Base-by-base conservation (phyloP, 768 basidiomycete genomes). In the Podaxis carcinomalis region DNA sequence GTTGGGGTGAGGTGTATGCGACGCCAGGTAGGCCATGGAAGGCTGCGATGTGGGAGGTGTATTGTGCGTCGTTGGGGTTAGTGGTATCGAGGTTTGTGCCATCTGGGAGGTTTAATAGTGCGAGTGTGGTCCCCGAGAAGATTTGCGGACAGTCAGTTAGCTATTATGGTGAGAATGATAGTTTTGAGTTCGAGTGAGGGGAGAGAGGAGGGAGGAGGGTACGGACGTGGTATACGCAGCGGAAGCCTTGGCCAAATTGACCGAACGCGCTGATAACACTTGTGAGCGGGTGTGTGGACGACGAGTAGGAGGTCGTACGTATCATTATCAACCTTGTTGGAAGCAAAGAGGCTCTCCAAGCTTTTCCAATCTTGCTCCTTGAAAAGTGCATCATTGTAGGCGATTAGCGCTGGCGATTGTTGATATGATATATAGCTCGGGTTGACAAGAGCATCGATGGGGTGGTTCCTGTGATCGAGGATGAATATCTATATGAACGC, bases 231-330 rank as follows among this genome's bases (percentile, higher is more conserved):
- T 80, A 83, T 10, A 75, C 74, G 0, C 77, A 77, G 7, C 81
- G 69, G 64, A 82, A 81, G 0, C 82, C 82, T 32, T 81, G 73
- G 0, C 80, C 81, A 61, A 77, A 82, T 64, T 81, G 82, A 16
- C 81, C 82, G 16, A 79, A 79, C 68, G 78, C 80, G 0, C 80
- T 82, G 64, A n/a, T 16, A 50, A 0, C 57, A 59, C 37, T 19
- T 19, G 53, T 10, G 23, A 50, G n/a, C 4, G 23, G n/a, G 16
- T 13, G 6, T 10, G 25, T 54, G 32, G 62, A 23, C 1, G 50
- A 19, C 23, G 23, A 36, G 1, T 0, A 9, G 27, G 40, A 35
- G 21, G 14, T 66, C 76, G 58, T 65, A 79, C 80, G 75, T 73
- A 0, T 69, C 69, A 63, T 82, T 80, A 0, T 66, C 63, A 37